These are phyloP conservation scores for Brettanomyces nanus DNA, from an alignment of 805 yeast species.

Conservation along the genomic window DNA sequence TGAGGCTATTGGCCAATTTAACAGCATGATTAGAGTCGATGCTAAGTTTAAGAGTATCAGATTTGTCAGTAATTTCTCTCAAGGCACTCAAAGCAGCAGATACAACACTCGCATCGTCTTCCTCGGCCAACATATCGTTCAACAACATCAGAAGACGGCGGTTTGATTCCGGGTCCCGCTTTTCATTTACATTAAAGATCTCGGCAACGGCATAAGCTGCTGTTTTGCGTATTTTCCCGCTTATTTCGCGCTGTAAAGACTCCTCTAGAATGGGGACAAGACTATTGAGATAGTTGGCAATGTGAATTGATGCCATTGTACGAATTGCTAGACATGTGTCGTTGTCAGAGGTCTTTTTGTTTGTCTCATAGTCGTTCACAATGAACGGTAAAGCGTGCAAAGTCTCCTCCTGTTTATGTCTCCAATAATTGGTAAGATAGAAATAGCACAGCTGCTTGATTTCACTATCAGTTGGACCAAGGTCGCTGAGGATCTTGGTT, in stretches of 20 bases:
- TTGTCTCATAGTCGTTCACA: conserved; percentile 33
- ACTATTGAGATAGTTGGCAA: conserved; percentile 40
- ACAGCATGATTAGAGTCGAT: conserved; percentile 43
- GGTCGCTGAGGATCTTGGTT: conserved; percentile 35
- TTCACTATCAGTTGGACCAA: conserved; percentile 44
- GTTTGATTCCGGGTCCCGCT: conserved; percentile 31
- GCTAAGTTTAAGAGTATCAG: conserved; percentile 40
- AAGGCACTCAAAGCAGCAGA: conserved; percentile 67
- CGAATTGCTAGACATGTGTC: conserved; percentile 55
- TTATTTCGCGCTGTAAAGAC: conserved; percentile 34
- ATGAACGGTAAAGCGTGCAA: conserved; percentile 48
- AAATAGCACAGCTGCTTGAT: conserved; percentile 64
- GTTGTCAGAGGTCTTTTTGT: conserved; percentile 25
- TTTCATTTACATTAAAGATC: conserved; percentile 43
- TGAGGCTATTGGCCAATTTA: conserved; percentile 31
- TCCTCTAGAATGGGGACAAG: conserved; percentile 32
- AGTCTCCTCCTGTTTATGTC: conserved; percentile 48
- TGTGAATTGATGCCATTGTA: conserved; percentile 53
- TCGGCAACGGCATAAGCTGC: conserved; percentile 67
- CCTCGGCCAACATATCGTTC: conserved; percentile 48
- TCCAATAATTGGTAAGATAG: conserved; percentile 54
- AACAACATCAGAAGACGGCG: conserved; percentile 38
- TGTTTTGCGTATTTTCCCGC: conserved; percentile 53
- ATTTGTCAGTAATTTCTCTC: conserved; percentile 51
- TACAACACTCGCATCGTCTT: conserved; percentile 51